Base-by-base conservation (phyloP, 208 protist species). In the Leishmania aethiopica region DNA sequence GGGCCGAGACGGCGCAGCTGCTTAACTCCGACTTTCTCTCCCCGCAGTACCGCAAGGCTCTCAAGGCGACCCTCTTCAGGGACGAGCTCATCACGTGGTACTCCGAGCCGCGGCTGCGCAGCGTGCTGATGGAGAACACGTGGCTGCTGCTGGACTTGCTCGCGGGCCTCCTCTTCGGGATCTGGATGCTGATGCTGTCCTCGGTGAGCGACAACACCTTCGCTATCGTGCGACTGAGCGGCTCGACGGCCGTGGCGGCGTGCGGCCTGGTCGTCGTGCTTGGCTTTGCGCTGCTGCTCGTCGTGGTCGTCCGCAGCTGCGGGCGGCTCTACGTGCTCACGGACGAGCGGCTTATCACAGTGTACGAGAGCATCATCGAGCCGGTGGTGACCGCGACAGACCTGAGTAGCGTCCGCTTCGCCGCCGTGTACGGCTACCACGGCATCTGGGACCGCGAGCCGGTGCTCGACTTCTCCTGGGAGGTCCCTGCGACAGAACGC, bases 31-130 rank as follows among this genome's bases (percentile, higher is more conserved):
- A 89, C 72, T 83, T 80, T 37, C 84, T 92, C 60, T 77, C 82
- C 3, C 64, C 67, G 7, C 71, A 86, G 59, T 88, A 88, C 66
- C 82, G 87, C 45, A 80, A 79, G 45, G 76, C 84, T 2, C 72
- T 94, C 2, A 83, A 84, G 49, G 72, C 84, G 19, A 88, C 79
- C 40, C 80, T 94, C 2, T 72, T 51, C 15, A 79, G 78, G 19
- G 91, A 92, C 51, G 91, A 94, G 80, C 83, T 85, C 78, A 81
- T 92, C 62, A 77, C 85, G 40, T 94, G 91, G 91, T 91, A 81
- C 70, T 82, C 82, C 62, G 86, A 88, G 57, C 91, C 91, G 45
- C 76, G 79, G 35, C 53, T 89, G 47, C 86, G 75, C 25, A 77
- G 77, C 8, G 81, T 94, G 19, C 70, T 91, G 67, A 82, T 82